These are phyloP conservation scores for Hortiboletus flavorubellus DNA, from an alignment of 768 basidiomycete genomes.

Conservation along the genomic window DNA sequence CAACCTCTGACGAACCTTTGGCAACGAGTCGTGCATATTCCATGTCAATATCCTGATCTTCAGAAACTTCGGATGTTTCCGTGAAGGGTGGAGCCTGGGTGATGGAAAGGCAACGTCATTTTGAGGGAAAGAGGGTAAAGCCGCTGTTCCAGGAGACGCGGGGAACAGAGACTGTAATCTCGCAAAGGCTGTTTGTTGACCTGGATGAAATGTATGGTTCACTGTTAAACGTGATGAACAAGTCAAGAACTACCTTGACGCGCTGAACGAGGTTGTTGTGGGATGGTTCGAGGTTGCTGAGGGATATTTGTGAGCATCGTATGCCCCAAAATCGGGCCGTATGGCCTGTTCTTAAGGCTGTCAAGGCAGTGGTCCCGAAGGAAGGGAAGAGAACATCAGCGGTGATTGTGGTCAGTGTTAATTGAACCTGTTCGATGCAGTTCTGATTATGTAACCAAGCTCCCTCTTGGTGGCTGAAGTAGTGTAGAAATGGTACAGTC, in stretches of 20 bases:
- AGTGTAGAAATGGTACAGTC: background rate
- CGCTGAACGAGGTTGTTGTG: constrained; percentile 12
- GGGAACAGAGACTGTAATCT: constrained; percentile 55
- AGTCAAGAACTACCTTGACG: constrained; percentile 19
- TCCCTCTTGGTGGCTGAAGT: constrained; percentile 2
- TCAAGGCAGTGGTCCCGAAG: constrained; percentile 23
- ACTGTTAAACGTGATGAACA: constrained; percentile 6
- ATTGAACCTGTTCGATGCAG: constrained; percentile 24
- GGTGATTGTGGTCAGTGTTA: constrained; percentile 13
- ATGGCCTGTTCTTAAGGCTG: constrained; percentile 30
- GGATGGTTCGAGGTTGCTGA: constrained; percentile 18
- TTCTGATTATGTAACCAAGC: constrained; percentile 21
- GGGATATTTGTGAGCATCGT: constrained; percentile 22
- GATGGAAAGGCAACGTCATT: constrained; percentile 21
- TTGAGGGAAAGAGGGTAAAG: constrained; percentile 18
- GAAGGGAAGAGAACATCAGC: constrained; percentile 22
- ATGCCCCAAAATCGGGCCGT: constrained; percentile 17
- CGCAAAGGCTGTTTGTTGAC: constrained; percentile 43
- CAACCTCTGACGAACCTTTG: constrained; percentile 49
- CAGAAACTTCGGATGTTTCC: constrained; percentile 41
- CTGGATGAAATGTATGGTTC: constrained; percentile 12
- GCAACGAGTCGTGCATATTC: constrained; percentile 85
- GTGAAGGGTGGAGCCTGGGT: constrained; percentile 21
- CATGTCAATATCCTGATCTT: constrained; percentile 73
- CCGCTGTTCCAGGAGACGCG: constrained; percentile 26